These are phyloP conservation scores for Metschnikowia gelsemii DNA, from an alignment of 805 yeast genomes.

Conservation along the genomic window DNA sequence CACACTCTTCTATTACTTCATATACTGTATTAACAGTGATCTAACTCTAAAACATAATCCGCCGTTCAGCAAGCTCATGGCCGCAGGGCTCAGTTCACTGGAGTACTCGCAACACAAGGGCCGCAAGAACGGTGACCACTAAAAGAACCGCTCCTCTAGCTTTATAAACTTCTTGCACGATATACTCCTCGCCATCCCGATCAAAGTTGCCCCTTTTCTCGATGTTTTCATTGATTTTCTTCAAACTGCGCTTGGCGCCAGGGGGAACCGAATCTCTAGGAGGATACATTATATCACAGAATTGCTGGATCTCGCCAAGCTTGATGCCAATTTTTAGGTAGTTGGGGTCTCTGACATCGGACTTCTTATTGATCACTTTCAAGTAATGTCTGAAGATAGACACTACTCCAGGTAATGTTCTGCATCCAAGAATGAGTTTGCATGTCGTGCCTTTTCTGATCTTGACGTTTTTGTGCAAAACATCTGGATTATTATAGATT, in stretches of 20 bases:
- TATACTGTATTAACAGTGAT: no score
- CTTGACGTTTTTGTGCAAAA: conserved; percentile 73
- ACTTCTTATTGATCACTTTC: conserved; percentile 72
- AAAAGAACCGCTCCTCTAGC: conserved; percentile 13
- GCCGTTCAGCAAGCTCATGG: no score
- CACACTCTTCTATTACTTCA: no score
- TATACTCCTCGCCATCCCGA: conserved; percentile 24
- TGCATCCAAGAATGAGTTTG: conserved; percentile 65
- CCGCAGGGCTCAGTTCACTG: neutral
- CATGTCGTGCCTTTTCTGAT: conserved; percentile 89
- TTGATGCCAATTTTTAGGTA: conserved; percentile 78
- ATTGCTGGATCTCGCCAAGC: conserved; percentile 88
- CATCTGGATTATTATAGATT: conserved; percentile 75
- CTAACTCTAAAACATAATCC: no score
- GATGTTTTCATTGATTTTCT: conserved; percentile 39
- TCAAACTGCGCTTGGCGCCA: conserved; percentile 42
- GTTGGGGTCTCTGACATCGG: conserved; percentile 80
- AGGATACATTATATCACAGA: conserved; percentile 76
- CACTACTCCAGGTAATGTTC: conserved; percentile 73
- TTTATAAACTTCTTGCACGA: conserved; percentile 23
- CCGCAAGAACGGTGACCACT: conserved; percentile 10
- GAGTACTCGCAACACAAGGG: conserved; percentile 8
- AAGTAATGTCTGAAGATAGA: conserved; percentile 74
- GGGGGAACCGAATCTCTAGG: conserved; percentile 47
- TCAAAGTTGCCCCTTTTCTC: conserved; percentile 43